Percentiles rank a stretch among this genome's conserved stretches.
Conservation (phyloP, 306 rosid species). For the Spatholobus suberectus region DNA sequence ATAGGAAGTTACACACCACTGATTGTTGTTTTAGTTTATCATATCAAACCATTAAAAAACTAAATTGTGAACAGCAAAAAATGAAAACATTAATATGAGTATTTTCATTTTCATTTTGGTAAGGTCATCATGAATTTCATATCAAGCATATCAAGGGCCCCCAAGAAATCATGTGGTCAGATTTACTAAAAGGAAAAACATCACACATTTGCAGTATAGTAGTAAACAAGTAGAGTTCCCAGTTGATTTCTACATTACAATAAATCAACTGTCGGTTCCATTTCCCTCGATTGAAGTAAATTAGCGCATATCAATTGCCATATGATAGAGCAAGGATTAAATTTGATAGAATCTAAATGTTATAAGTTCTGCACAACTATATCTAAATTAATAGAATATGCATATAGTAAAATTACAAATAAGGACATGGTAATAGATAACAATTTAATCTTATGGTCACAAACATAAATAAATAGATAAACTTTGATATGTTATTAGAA, state of each 20-base stretch:
- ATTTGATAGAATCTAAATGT: neutral
- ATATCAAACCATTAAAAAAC: slow-evolving; percentile 10
- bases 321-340: slow-evolving; percentile 23
- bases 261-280: slow-evolving; percentile 7
- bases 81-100: neutral
- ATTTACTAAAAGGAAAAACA: neutral
- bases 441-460: neutral
- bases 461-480: slow-evolving; percentile 1
- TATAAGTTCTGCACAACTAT: slow-evolving; percentile 22
- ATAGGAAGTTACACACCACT: neutral
- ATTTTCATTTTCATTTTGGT: neutral
- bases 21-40: slow-evolving; percentile 11
- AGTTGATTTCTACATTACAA: slow-evolving; percentile 11
- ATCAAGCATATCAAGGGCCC: slow-evolving; percentile 18
- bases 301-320: neutral
- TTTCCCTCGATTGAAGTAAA: neutral
- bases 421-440: neutral
- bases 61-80: neutral
- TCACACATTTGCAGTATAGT: neutral
- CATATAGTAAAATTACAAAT: neutral
- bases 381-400: neutral
- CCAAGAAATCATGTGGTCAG: slow-evolving; percentile 9
- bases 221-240: slow-evolving; percentile 1
- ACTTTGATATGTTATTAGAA: neutral
- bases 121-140: neutral